Evolutionary conservation across 164 flowering plant species (phyloP).

Genomic region (Umbilicus rupestris): DNA sequence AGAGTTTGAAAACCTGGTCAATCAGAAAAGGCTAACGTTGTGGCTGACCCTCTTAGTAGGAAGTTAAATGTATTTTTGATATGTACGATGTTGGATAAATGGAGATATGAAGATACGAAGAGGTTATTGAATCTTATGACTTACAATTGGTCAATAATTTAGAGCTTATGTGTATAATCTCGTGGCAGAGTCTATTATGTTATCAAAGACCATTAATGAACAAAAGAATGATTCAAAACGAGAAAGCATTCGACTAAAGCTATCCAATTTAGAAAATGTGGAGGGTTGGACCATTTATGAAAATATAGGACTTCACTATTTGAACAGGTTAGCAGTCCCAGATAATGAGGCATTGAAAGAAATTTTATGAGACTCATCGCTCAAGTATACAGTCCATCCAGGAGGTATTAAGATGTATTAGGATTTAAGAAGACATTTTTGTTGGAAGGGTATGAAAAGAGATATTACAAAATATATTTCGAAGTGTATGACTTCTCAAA

Average conservation of each 20-base stretch:
- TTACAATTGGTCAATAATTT: background rate
- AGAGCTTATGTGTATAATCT: background rate
- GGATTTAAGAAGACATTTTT: background rate
- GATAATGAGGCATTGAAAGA: background rate
- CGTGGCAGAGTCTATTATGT: too few relatives aligned
- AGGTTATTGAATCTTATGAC: background rate
- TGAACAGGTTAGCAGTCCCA: background rate
- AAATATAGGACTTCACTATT: background rate
- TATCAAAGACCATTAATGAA: too few relatives aligned
- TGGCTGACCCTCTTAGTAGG: background rate
- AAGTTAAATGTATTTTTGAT: background rate
- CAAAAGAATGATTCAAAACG: too few relatives aligned
- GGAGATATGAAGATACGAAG: background rate
- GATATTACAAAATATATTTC: conserved; percentile 9
- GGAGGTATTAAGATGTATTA: conserved; percentile 1
- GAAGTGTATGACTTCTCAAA: conserved; percentile 9
- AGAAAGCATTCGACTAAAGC: background rate
- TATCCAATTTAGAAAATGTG: background rate
- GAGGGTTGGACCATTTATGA: background rate
- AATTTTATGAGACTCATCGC: conserved; percentile 4
- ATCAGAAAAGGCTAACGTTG: background rate
- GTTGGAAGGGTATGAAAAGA: conserved; percentile 12
- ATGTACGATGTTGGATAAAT: background rate
- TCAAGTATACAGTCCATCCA: conserved; percentile 1
- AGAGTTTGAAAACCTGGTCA: background rate